These are phyloP conservation scores for Nicotiana paniculata DNA, from an alignment of 257 asterid species.

Conservation along the genomic window DNA sequence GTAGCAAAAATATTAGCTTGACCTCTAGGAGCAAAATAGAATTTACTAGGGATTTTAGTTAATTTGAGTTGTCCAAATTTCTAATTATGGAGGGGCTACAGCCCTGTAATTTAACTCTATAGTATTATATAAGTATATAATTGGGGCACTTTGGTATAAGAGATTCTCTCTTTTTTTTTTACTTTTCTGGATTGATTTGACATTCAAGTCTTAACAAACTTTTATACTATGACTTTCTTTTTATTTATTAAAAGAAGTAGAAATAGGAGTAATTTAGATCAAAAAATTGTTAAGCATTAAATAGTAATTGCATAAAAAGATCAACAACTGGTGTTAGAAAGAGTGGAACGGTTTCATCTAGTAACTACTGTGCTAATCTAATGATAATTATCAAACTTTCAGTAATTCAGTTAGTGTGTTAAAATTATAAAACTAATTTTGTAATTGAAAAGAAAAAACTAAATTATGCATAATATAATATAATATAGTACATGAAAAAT, in stretches of 20 bases:
- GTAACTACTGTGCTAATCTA: background rate
- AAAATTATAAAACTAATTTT: background rate
- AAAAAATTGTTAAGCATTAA: too few species aligned
- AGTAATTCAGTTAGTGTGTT: background rate
- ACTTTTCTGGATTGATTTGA: background rate
- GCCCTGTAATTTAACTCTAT: background rate
- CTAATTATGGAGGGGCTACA: background rate
- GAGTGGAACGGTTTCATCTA: background rate
- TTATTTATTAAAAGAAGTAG: background rate
- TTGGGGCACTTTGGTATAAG: background rate
- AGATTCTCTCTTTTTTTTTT: background rate
- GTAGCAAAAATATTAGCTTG: background rate
- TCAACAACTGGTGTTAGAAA: background rate
- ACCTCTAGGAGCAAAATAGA: slow-evolving; percentile 4
- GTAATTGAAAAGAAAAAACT: background rate
- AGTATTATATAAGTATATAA: background rate
- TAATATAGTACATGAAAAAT: too few species aligned
- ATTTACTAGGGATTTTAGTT: background rate
- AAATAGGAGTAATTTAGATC: background rate
- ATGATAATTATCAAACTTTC: background rate
- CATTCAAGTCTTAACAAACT: background rate
- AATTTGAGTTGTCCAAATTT: background rate
- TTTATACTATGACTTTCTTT: background rate
- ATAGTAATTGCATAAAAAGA: background rate
- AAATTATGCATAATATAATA: too few species aligned